These are phyloP conservation scores for Colletotrichum nymphaeae DNA, from an alignment of 2,329 filamentous ascomycete genomes.

Conservation along the genomic window DNA sequence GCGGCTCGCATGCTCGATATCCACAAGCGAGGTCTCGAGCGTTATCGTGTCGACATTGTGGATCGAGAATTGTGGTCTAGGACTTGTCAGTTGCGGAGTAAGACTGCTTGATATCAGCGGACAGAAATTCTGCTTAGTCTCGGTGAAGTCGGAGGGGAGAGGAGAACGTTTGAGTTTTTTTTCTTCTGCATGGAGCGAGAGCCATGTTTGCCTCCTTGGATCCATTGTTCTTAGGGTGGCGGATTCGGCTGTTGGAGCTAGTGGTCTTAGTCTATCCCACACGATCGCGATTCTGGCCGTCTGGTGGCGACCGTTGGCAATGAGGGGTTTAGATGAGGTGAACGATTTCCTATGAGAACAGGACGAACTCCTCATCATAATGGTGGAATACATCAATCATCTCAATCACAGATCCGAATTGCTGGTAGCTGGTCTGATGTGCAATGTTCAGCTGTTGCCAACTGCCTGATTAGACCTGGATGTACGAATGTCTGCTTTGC, in stretches of 20 bases:
- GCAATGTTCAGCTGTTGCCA: neutral
- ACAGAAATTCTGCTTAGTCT: neutral
- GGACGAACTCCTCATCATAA: neutral
- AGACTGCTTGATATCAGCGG: neutral
- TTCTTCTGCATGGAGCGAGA: neutral
- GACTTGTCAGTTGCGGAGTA: neutral
- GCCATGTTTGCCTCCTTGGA: neutral
- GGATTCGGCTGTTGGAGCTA: neutral
- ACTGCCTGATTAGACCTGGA: no score
- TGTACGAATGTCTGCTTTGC: no score
- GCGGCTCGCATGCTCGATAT: neutral
- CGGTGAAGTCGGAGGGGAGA: conserved; percentile 1
- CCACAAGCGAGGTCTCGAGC: conserved; percentile 1
- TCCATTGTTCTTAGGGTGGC: neutral
- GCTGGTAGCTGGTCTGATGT: neutral
- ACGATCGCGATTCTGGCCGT: neutral
- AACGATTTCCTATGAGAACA: neutral
- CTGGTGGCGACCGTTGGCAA: neutral
- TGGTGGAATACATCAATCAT: neutral
- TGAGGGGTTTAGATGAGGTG: neutral
- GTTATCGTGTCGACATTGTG: conserved; percentile 16
- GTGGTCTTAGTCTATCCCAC: neutral
- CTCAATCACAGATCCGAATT: neutral
- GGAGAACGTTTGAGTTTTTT: neutral
- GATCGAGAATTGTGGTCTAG: neutral